Evolutionary conservation across 169 alveolate species (phyloP), one percentile per base, ranked within the genome.

Genomic region (Eimeria acervulina): DNA sequence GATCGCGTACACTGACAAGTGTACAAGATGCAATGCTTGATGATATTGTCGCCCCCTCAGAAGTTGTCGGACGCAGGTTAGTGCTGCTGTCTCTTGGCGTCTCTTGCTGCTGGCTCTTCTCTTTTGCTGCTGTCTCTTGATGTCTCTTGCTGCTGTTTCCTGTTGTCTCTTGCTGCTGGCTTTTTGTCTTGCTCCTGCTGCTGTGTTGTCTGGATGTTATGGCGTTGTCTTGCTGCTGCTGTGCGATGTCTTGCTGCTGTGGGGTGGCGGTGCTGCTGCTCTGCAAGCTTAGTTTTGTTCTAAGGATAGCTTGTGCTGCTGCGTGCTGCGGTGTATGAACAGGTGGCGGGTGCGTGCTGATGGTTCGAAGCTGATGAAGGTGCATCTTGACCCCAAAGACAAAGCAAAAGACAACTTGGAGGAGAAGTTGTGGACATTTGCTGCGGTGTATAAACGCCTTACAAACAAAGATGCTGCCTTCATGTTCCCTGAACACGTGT

Each of bases 11-110:
- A 33, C 97, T 99, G 74, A 99, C 99, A 28, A 97, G 98, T 36
- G 99, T 99, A 74, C 99, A 99, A 97, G 99, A 99, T 81, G 98
- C 99, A 84, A 97, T 99, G 91, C 97, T 99, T 76, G 99, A 99
- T 96, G 99, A 99, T 97, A 97, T 99, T 95, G 99, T 98, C 88
- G 98, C 98, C 55, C 99, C 99, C 89, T 97, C 99, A 44, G 99
- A 98, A 87, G 98, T 98, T 74, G 98, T 98, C 81, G 99, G 99
- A 95, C 98, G 98, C 96, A 96, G 98, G 96, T 94, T 19, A 63
- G 89, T 28, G 19, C 63, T 72, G 17, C 47, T 23, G 33, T 38
- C 63, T 7, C 7, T 55, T 19, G 17, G 26, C 15, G 66, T 55
- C 26, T 55, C n/a, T 19, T 55, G 17, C 2, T 55, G 5, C n/a